phyloP scores from a whole-genome alignment of 2,329 filamentous ascomycete genomes.

The Phaeosphaeria sp. region DNA sequence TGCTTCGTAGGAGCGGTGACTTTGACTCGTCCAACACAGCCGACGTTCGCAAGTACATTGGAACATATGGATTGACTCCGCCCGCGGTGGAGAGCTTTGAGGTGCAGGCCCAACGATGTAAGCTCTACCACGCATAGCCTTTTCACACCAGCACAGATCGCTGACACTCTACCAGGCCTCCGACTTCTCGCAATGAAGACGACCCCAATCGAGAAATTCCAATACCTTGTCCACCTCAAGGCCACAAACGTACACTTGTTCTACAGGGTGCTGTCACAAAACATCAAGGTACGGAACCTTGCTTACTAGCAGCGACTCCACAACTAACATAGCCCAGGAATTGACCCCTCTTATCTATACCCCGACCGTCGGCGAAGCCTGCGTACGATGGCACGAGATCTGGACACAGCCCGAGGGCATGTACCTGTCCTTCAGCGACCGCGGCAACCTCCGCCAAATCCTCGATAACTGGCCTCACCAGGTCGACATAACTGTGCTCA shows the following conservation, averaged over 20 bases:
- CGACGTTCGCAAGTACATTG: slow-evolving; percentile 59
- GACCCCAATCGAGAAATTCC: slow-evolving; percentile 80
- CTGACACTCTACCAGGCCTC: slow-evolving; percentile 66
- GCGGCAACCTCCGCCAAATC: slow-evolving; percentile 86
- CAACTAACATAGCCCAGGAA: slow-evolving; percentile 61
- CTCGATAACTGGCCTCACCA: slow-evolving; percentile 93
- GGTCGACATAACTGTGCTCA: slow-evolving; percentile 96
- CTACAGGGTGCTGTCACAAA: slow-evolving; percentile 79
- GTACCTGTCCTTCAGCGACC: slow-evolving; percentile 95
- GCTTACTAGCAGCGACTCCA: background rate
- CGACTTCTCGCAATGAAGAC: slow-evolving; percentile 74
- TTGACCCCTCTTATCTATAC: slow-evolving; percentile 87
- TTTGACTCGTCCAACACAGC: slow-evolving; percentile 58
- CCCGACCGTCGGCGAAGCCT: slow-evolving; percentile 92
- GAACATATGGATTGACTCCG: slow-evolving; percentile 61
- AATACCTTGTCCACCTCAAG: slow-evolving; percentile 80
- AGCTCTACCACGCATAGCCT: slow-evolving; percentile 39
- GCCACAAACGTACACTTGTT: slow-evolving; percentile 80
- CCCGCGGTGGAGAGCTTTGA: slow-evolving; percentile 59
- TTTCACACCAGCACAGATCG: background rate
- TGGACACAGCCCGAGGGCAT: slow-evolving; percentile 94
- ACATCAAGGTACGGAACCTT: slow-evolving; percentile 61
- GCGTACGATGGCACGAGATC: slow-evolving; percentile 92
- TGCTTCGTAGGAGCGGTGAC: slow-evolving; percentile 49
- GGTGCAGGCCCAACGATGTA: slow-evolving; percentile 59